Base-by-base conservation (phyloP, 2,329 filamentous ascomycete genomes). In the Fusarium tjaetaba region DNA sequence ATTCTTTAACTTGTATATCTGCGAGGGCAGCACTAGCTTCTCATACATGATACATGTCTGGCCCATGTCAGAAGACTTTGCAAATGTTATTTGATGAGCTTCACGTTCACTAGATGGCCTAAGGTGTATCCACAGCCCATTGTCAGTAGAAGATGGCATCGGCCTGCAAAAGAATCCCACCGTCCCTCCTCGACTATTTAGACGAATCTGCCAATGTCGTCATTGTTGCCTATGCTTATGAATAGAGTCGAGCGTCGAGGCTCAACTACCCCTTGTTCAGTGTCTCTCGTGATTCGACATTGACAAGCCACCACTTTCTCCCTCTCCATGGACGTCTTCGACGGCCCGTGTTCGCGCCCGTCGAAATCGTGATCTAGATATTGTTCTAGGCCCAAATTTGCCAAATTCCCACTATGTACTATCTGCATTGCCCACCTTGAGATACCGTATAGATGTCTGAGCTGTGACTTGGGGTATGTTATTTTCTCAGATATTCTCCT, bases 341-440 rank as follows among this genome's bases (percentile, higher is more conserved):
- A 60, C 53, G 61, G 68, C 68, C 69, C 65, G 59, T 48, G 57
- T 36, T 66, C 26, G 53, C 59, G 53, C 52, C 56, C 57, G 39
- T 55, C 57, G 45, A 43, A 61, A 42, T 68, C 68, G 61, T 55
- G 61, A 73, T 75, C 72, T 71, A 68, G 57, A 36, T 36, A 22
- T 49, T 48, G 48, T 48, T 55, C 57, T 62, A 65, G 51, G 39
- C 75, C 61, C 65, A 51, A 73, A 68, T 75, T 52, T 75, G 55
- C 70, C 74, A 76, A 71, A 38, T 63, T 53, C 39, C 51, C 51
- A 57, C 61, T 62, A 28, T 28, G 28, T 28, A 76, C 22, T 49
- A n/a, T 32, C 56, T 61, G 49, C 53, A 72, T 72, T 64, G 52
- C 13, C 63, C 55, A 74, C 70, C 74, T 76, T 77, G 65, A 68